Evolutionary conservation across 495 filamentous ascomycete species (phyloP), one percentile per base, ranked within the genome.

Genomic region (Penicillium canariense): DNA sequence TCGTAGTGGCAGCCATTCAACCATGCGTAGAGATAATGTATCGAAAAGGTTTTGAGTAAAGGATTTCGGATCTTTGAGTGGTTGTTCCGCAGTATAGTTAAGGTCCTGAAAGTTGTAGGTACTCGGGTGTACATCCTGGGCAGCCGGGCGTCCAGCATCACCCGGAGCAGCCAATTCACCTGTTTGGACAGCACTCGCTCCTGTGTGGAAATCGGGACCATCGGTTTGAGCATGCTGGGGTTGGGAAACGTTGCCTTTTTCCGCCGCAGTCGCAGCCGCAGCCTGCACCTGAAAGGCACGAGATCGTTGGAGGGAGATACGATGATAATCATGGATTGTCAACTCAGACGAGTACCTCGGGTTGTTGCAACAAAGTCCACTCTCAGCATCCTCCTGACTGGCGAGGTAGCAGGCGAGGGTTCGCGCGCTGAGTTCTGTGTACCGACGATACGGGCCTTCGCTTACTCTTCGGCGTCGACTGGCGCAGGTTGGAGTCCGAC

Each of bases 11-110:
- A 89, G 73, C 87, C 87, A 91, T 66, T 91, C 88, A 25, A 93
- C 72, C 84, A 93, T 88, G 50, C 85, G 85, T 56, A 91, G 77
- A 4, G 89, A 81, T 36, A 85, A 75, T 3, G 90, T 90, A 56
- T 87, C 86, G 61, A 93, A 92, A 3, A 94, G 73, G 53, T 88
- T 88, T 40, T 91, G 90, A 8, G 87, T 87, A 58, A 95, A 92
- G 1, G 89, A 93, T 55, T 88, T 87, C 17, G 89, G 87, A 62
- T 95, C 90, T 60, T 87, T 91, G 59, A 80, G 77, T 7, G 72
- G 68, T 38, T 83, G 79, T 79, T 81, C 38, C 45, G 64, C 28
- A 30, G 61, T 47, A 31, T 53, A 46, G 15, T 69, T 66, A 32
- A 69, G 58, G 14, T 65, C 64, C 10, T 54, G 44, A 7, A 64